A percentile compares a stretch with the other conserved stretches of the same genome.
Evolutionary conservation across 495 filamentous ascomycete species (phyloP).

Genomic region (Bacidia rubella): DNA sequence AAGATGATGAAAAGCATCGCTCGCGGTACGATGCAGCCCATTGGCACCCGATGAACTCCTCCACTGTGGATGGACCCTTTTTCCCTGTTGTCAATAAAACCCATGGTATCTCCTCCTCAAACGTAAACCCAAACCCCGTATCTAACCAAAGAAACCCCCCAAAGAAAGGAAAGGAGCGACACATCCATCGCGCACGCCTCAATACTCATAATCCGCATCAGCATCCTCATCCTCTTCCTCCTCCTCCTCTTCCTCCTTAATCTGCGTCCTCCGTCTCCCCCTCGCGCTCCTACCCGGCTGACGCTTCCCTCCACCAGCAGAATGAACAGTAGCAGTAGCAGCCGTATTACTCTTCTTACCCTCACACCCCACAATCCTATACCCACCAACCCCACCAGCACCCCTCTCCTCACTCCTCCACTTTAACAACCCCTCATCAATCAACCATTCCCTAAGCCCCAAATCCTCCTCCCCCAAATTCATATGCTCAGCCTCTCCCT

Average conservation of each 20-base stretch:
- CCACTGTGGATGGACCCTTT: no score
- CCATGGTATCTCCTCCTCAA: no score
- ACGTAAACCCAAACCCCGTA: no score
- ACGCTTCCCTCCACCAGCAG: neutral
- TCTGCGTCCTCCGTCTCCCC: slow-evolving; percentile 1
- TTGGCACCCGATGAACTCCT: no score
- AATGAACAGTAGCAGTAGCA: slow-evolving; percentile 3
- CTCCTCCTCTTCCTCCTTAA: slow-evolving; percentile 9
- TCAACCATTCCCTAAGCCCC: slow-evolving; percentile 38
- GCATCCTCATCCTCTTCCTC: slow-evolving; percentile 9
- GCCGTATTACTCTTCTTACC: neutral
- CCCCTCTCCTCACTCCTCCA: neutral
- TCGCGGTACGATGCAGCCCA: no score
- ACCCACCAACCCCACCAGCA: slow-evolving; percentile 8
- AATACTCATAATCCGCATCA: slow-evolving; percentile 3
- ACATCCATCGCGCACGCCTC: no score
- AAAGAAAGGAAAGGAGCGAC: neutral
- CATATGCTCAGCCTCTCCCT: slow-evolving; percentile 14
- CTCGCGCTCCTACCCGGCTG: slow-evolving; percentile 6
- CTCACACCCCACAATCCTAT: slow-evolving; percentile 6
- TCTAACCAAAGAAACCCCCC: no score
- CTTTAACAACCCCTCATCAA: slow-evolving; percentile 34
- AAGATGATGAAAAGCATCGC: no score
- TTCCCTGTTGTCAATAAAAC: no score
- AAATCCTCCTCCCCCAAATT: slow-evolving; percentile 31